phyloP scores from a whole-genome alignment of 2,329 filamentous ascomycete genomes.

The Byssothecium circinans region DNA sequence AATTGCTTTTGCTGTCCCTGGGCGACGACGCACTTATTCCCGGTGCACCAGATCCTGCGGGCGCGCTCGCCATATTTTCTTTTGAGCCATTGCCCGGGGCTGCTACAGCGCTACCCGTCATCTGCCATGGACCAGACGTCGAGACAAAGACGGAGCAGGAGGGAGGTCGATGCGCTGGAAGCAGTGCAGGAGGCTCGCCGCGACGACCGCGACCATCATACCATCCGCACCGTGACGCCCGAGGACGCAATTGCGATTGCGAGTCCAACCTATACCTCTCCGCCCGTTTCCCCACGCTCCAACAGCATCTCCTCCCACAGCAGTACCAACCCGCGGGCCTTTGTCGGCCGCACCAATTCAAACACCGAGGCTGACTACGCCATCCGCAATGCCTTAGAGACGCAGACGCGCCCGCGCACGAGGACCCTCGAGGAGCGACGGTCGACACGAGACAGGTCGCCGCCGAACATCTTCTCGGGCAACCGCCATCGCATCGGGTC shows the following conservation, averaged over 20 bases:
- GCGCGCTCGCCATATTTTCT: not conserved
- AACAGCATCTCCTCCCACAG: slow-evolving; percentile 23
- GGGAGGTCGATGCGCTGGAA: slow-evolving; percentile 29
- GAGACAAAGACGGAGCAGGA: slow-evolving; percentile 23
- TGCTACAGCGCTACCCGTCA: not conserved
- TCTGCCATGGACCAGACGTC: slow-evolving; percentile 30
- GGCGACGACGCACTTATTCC: slow-evolving; percentile 4
- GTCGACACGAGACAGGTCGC: slow-evolving; percentile 43
- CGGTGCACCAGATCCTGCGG: slow-evolving; percentile 1
- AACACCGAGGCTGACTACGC: slow-evolving; percentile 35
- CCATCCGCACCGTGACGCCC: slow-evolving; percentile 65
- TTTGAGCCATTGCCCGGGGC: not conserved
- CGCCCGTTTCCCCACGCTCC: slow-evolving; percentile 37
- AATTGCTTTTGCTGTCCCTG: not conserved
- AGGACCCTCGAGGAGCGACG: slow-evolving; percentile 55
- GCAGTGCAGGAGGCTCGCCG: slow-evolving; percentile 21
- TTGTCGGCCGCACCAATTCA: slow-evolving; percentile 35
- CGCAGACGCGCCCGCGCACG: slow-evolving; percentile 57
- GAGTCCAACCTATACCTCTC: slow-evolving; percentile 18
- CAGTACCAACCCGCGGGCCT: slow-evolving; percentile 25
- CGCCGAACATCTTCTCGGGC: slow-evolving; percentile 48
- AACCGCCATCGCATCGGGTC: slow-evolving; percentile 69
- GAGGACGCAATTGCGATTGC: slow-evolving; percentile 19
- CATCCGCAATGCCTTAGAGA: slow-evolving; percentile 44
- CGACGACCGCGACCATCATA: slow-evolving; percentile 26